A percentile compares a stretch with the other conserved stretches of the same genome.
These are phyloP conservation scores for Aureobasidium sp. DNA, from an alignment of 2,329 filamentous ascomycete genomes.

Conservation along the genomic window DNA sequence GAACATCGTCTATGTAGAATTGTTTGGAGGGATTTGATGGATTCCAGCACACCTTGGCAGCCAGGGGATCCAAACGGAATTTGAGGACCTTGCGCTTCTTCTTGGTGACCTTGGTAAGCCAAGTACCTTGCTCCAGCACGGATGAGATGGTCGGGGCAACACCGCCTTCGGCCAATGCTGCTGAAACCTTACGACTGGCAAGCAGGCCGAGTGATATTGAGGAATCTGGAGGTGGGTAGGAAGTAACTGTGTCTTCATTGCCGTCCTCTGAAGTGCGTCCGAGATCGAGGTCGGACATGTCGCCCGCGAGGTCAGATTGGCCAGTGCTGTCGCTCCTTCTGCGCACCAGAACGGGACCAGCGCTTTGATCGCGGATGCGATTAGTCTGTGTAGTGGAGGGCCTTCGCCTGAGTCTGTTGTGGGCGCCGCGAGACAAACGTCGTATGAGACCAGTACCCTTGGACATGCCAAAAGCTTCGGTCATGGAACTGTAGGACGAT, in stretches of 20 bases:
- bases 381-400: constrained; percentile 69
- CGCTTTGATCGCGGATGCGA: constrained; percentile 71
- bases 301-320: constrained; percentile 41
- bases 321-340: constrained; percentile 84
- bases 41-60: constrained; percentile 85
- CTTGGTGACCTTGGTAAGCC: constrained; percentile 75
- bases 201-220: constrained; percentile 36
- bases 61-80: constrained; percentile 72
- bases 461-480: constrained; percentile 17
- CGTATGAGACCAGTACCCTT: constrained; percentile 59
- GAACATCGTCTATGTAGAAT: constrained; percentile 92
- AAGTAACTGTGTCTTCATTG: constrained; percentile 25
- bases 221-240: constrained; percentile 23
- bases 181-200: constrained; percentile 21
- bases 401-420: constrained; percentile 62
- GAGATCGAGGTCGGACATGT: constrained; percentile 43
- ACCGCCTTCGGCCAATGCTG: constrained; percentile 31
- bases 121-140: constrained; percentile 68
- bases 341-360: constrained; percentile 80
- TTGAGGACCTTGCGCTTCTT: constrained; percentile 66
- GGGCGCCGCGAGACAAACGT: constrained; percentile 73
- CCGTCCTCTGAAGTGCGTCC: constrained; percentile 49
- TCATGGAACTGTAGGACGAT: constrained; percentile 17
- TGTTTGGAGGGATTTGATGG: constrained; percentile 67
- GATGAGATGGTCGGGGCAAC: constrained; percentile 68